Conservation (phyloP, 2,329 filamentous ascomycete species). For the Periconia macrospinosa region DNA sequence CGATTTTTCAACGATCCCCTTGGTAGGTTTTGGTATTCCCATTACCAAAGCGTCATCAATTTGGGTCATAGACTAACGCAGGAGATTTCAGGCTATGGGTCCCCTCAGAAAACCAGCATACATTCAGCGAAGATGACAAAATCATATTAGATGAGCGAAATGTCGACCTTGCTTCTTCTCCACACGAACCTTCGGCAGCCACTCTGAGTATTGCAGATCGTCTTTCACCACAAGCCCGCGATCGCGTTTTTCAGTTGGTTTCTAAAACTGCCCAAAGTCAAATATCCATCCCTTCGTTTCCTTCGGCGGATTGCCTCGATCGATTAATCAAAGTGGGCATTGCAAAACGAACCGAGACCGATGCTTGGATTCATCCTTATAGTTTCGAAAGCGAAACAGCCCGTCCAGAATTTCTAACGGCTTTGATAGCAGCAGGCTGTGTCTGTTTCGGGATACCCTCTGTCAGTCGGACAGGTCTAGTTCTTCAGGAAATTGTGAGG, state of each 20-base stretch:
- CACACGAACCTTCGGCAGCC: conserved; percentile 27
- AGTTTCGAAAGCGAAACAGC: conserved; percentile 26
- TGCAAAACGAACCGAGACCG: conserved; percentile 32
- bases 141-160: conserved; percentile 28
- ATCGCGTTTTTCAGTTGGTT: conserved; percentile 35
- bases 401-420: conserved; percentile 28
- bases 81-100: conserved; percentile 25
- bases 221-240: conserved; percentile 21
- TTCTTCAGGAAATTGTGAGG: conserved; percentile 33
- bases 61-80: neutral
- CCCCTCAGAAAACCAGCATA: conserved; percentile 29
- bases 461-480: conserved; percentile 31
- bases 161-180: conserved; percentile 30
- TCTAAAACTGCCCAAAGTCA: conserved; percentile 30
- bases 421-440: conserved; percentile 33
- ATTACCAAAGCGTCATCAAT: too few relatives aligned
- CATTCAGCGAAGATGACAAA: conserved; percentile 30
- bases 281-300: conserved; percentile 33
- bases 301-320: conserved; percentile 30
- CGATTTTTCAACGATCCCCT: conserved; percentile 17
- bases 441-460: conserved; percentile 36
- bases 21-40: conserved; percentile 7
- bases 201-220: conserved; percentile 25
- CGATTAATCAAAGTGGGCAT: conserved; percentile 36
- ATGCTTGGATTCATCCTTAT: conserved; percentile 39